These are phyloP conservation scores for Dioscorea dumetorum DNA, from an alignment of 106 monocot species.

Conservation along the genomic window DNA sequence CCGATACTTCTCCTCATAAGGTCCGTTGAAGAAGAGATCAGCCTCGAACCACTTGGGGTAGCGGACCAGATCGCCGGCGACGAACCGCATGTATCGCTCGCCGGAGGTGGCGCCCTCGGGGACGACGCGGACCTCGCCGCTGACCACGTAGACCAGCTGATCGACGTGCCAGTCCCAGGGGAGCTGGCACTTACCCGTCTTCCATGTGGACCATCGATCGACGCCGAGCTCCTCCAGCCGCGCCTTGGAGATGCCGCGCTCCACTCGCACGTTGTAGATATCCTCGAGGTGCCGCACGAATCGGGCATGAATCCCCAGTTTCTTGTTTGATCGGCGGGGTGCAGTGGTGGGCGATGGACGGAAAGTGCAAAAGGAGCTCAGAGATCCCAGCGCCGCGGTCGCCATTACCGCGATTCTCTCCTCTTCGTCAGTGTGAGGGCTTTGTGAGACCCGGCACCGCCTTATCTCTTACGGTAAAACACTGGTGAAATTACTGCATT, in stretches of 20 bases:
- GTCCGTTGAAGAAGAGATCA: slow-evolving; percentile 78
- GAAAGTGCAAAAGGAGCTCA: too few relatives aligned
- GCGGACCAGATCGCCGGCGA: slow-evolving; percentile 76
- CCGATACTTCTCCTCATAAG: slow-evolving; percentile 87
- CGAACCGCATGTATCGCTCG: slow-evolving; percentile 78
- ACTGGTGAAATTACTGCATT: too few relatives aligned
- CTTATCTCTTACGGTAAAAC: too few relatives aligned
- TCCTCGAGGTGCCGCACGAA: slow-evolving; percentile 55
- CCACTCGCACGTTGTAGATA: slow-evolving; percentile 90
- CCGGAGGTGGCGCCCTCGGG: slow-evolving; percentile 17
- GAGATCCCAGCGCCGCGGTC: not conserved
- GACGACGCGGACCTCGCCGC: not conserved
- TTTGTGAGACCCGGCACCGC: too few relatives aligned
- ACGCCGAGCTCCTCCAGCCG: slow-evolving; percentile 42
- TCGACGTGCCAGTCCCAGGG: slow-evolving; percentile 99
- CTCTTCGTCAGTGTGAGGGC: not conserved
- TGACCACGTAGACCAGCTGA: slow-evolving; percentile 64
- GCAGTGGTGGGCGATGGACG: not conserved
- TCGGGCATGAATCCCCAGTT: not conserved
- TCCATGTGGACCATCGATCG: slow-evolving; percentile 73
- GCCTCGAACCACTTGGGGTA: slow-evolving; percentile 98
- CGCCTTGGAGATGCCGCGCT: slow-evolving; percentile 41
- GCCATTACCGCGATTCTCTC: not conserved
- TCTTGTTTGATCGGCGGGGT: not conserved
- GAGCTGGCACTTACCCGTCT: slow-evolving; percentile 57